Conservation (phyloP, 345 rosid species). For the Eucalyptus microcorys region DNA sequence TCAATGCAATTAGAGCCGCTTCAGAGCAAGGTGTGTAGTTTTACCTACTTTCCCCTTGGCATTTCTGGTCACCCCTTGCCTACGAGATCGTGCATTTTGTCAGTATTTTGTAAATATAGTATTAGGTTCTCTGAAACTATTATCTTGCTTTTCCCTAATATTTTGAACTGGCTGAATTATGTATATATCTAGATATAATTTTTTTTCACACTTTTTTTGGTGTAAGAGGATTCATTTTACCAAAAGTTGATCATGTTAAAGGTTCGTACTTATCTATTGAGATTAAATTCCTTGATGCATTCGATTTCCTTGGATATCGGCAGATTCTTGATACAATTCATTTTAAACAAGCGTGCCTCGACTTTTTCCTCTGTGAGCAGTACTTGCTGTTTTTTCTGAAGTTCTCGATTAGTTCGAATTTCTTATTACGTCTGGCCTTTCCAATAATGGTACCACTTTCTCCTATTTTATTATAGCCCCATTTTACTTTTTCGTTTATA, state of each 20-base stretch:
- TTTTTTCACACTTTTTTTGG: not conserved
- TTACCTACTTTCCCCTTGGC: not conserved
- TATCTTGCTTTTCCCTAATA: not conserved
- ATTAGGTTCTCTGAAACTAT: not conserved
- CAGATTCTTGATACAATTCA: not conserved
- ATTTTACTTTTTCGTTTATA: not conserved
- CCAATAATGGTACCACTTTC: not conserved
- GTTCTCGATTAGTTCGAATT: not conserved
- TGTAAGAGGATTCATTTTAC: not conserved
- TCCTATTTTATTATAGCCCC: not conserved
- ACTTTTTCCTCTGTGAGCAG: not conserved
- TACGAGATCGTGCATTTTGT: not conserved
- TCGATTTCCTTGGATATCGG: not conserved
- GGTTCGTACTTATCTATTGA: not conserved
- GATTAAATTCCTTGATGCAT: not conserved
- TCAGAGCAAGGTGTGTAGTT: slow-evolving; percentile 52
- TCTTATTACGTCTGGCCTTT: not conserved
- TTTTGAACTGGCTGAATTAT: not conserved
- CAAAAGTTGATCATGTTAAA: not conserved
- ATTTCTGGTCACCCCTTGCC: not conserved
- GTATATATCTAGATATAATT: not conserved
- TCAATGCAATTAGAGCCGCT: slow-evolving; percentile 90
- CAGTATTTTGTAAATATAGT: not conserved
- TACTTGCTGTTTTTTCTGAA: not conserved
- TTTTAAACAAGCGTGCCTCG: not conserved